Evolutionary conservation across 176 grass and related monocot species (phyloP).

Genomic region (Rhynchospora tenuis): DNA sequence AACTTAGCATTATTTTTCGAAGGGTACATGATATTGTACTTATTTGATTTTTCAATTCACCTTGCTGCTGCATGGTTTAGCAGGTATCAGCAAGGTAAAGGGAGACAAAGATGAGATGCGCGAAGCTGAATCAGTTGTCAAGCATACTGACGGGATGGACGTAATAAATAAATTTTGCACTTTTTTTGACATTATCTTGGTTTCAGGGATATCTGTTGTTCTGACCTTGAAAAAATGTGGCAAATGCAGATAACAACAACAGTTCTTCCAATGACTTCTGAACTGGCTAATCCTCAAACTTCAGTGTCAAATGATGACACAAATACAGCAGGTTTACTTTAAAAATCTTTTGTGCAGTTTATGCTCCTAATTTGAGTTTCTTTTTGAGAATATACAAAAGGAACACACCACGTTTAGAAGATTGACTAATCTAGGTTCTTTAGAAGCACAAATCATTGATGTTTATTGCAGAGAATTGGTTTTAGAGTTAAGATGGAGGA

Average conservation of each 20-base stretch:
- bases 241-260: neutral
- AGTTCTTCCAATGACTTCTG: neutral
- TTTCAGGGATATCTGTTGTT: conserved; percentile 2
- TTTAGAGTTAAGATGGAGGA: neutral
- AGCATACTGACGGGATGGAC: neutral
- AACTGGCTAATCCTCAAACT: neutral
- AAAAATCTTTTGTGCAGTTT: neutral
- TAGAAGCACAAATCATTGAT: neutral
- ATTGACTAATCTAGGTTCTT: neutral
- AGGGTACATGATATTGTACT: neutral
- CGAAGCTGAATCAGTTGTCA: conserved; percentile 37
- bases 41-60: neutral
- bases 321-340: neutral
- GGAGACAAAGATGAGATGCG: conserved; percentile 25
- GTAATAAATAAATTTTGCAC: neutral
- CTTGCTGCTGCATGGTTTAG: conserved; percentile 3
- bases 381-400: neutral
- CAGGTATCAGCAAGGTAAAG: conserved; percentile 51
- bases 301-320: neutral
- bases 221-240: conserved; percentile 25
- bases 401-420: neutral
- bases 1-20: neutral
- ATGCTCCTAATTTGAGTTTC: neutral
- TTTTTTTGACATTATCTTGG: conserved; percentile 13
- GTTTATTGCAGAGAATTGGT: neutral